Evolutionary conservation across 805 yeast species (phyloP).

Genomic region (Wickerhamomyces kurtzmanii): DNA sequence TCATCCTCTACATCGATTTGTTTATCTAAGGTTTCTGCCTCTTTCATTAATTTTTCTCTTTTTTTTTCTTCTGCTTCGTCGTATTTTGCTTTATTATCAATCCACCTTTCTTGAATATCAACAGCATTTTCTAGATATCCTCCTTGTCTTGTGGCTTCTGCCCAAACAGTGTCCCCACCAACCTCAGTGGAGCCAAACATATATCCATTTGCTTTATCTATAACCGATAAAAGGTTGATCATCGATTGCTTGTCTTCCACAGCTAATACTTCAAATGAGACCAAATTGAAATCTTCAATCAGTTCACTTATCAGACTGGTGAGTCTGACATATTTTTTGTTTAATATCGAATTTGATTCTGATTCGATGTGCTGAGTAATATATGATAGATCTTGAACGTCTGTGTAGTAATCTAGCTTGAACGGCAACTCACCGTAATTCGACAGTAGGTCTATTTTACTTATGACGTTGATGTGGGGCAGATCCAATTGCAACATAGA

Average conservation of each 20-base stretch:
- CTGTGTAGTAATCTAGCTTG: constrained; percentile 77
- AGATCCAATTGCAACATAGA: constrained; percentile 89
- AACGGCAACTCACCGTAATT: constrained; percentile 79
- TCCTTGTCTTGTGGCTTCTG: constrained; percentile 86
- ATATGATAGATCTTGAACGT: constrained; percentile 74
- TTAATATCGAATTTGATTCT: constrained; percentile 61
- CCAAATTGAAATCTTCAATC: constrained; percentile 79
- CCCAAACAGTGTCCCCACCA: constrained; percentile 97
- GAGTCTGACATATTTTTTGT: constrained; percentile 51
- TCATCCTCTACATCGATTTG: constrained; percentile 53
- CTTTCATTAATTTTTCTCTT: constrained; percentile 29
- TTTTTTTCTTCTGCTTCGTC: constrained; percentile 53
- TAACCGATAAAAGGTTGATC: constrained; percentile 67
- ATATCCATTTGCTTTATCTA: constrained; percentile 92
- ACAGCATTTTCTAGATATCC: constrained; percentile 31
- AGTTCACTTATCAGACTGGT: constrained; percentile 75
- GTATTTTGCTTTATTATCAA: constrained; percentile 70
- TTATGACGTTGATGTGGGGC: constrained; percentile 88
- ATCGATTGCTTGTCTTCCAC: constrained; percentile 88
- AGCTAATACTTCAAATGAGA: constrained; percentile 80
- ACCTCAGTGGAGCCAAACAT: constrained; percentile 87
- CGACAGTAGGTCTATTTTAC: constrained; percentile 77
- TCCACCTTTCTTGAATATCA: constrained; percentile 94
- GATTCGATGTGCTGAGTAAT: constrained; percentile 59
- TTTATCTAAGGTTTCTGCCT: constrained; percentile 27